Evolutionary conservation across 306 rosid genomes (phyloP).

Genomic region (Quercus glauca): DNA sequence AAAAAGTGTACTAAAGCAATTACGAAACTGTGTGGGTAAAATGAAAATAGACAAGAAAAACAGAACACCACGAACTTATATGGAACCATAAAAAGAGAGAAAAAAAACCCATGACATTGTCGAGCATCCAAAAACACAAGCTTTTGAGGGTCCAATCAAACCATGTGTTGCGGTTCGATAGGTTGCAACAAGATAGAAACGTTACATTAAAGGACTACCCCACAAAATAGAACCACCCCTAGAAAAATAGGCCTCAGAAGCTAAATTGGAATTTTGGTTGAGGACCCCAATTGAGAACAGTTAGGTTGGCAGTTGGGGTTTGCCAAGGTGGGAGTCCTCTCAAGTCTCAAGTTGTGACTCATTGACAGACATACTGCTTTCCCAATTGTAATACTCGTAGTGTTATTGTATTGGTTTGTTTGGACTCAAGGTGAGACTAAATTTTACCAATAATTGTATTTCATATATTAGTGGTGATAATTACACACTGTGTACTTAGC

Average conservation of each 20-base stretch:
- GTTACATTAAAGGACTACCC: not conserved
- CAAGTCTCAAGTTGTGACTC: conserved; percentile 15
- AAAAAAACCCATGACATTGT: not conserved
- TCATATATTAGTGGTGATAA: too few species aligned
- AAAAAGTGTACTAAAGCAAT: too few species aligned
- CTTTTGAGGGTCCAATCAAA: not conserved
- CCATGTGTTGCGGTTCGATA: not conserved
- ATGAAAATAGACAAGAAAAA: too few species aligned
- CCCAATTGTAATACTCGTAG: conserved; percentile 8
- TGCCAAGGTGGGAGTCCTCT: conserved; percentile 1
- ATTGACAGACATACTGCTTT: not conserved
- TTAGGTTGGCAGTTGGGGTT: conserved; percentile 40
- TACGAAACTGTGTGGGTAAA: too few species aligned
- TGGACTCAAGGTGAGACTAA: too few species aligned
- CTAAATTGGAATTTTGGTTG: not conserved
- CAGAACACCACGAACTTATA: too few species aligned
- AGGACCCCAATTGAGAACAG: conserved; percentile 27
- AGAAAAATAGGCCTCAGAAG: not conserved
- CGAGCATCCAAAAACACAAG: not conserved
- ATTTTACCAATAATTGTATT: too few species aligned
- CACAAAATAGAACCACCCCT: not conserved
- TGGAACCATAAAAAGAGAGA: not conserved
- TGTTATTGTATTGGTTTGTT: too few species aligned
- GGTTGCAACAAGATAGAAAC: not conserved
- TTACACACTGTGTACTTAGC: too few species aligned